phyloP scores from a whole-genome alignment of 768 basidiomycete genomes.

The Podaxis mareebaensis region DNA sequence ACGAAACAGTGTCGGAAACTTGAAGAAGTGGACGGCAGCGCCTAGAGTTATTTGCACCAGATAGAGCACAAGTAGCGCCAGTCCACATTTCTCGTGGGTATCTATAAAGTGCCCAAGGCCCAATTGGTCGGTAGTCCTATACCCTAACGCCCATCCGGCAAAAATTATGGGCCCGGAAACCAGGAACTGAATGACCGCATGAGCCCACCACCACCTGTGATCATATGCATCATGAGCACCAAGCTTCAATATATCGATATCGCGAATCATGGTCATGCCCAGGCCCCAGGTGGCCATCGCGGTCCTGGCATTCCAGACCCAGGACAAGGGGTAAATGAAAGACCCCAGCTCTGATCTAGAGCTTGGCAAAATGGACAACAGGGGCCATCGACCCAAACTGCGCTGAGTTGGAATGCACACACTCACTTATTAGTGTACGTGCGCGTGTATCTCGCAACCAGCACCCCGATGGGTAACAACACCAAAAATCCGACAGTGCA shows the following conservation, averaged over 20 bases:
- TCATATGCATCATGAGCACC: not conserved
- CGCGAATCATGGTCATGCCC: too few relatives aligned
- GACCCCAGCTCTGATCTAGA: not conserved
- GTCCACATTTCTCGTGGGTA: constrained; percentile 52
- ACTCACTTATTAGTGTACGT: constrained; percentile 49
- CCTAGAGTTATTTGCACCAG: constrained; percentile 50
- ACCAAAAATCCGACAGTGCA: constrained; percentile 55
- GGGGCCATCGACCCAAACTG: not conserved
- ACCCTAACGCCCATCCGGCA: constrained; percentile 47
- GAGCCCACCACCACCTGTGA: constrained; percentile 50
- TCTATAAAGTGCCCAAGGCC: constrained; percentile 37
- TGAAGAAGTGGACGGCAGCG: constrained; percentile 52
- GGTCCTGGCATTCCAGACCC: not conserved
- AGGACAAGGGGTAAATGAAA: not conserved
- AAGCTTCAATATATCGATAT: not conserved
- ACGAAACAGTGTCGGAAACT: constrained; percentile 37
- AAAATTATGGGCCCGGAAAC: constrained; percentile 56
- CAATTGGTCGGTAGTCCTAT: constrained; percentile 33
- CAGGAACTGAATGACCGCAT: constrained; percentile 49
- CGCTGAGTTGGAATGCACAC: not conserved
- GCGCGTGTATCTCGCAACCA: constrained; percentile 55
- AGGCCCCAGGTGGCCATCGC: not conserved
- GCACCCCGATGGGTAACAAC: constrained; percentile 56
- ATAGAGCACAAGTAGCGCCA: constrained; percentile 56
- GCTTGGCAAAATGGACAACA: not conserved